Conservation (phyloP, 805 yeast genomes). For the Zygosaccharomyces gambellarensis region DNA sequence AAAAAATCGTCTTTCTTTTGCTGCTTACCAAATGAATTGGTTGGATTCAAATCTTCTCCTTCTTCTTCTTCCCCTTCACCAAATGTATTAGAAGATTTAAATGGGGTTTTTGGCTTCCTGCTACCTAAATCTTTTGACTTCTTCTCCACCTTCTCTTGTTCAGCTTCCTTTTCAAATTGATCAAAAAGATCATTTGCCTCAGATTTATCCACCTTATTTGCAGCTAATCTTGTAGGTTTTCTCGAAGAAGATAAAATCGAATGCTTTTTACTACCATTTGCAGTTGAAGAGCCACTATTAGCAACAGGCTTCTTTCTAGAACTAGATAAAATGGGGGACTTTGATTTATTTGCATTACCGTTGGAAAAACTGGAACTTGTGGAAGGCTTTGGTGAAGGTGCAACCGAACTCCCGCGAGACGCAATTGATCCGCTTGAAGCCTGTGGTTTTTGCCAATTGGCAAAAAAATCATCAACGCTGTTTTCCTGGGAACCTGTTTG, state of each 20-base stretch:
- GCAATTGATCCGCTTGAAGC: slow-evolving; percentile 36
- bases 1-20: slow-evolving; percentile 12
- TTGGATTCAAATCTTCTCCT: slow-evolving; percentile 4
- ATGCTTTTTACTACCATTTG: slow-evolving; percentile 36
- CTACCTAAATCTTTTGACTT: slow-evolving; percentile 23
- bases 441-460: slow-evolving; percentile 84
- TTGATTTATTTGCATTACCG: slow-evolving; percentile 10
- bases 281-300: slow-evolving; percentile 13
- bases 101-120: slow-evolving; percentile 11
- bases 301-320: slow-evolving; percentile 25
- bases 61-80: slow-evolving; percentile 5
- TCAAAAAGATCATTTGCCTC: slow-evolving; percentile 50
- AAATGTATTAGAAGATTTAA: slow-evolving; percentile 10
- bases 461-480: slow-evolving; percentile 79
- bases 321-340: slow-evolving; percentile 25
- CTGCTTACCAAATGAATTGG: background rate
- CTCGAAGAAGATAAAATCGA: slow-evolving; percentile 52
- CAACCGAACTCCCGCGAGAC: slow-evolving; percentile 17
- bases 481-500: slow-evolving; percentile 36
- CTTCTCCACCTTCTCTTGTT: slow-evolving; percentile 68
- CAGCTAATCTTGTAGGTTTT: slow-evolving; percentile 51
- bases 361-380: slow-evolving; percentile 1
- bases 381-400: slow-evolving; percentile 9
- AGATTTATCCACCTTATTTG: slow-evolving; percentile 52
- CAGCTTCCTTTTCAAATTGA: slow-evolving; percentile 71